Evolutionary conservation across 2,329 filamentous ascomycete genomes (phyloP), one percentile per base, ranked within the genome.

Genomic region (Clathrospora elynae): DNA sequence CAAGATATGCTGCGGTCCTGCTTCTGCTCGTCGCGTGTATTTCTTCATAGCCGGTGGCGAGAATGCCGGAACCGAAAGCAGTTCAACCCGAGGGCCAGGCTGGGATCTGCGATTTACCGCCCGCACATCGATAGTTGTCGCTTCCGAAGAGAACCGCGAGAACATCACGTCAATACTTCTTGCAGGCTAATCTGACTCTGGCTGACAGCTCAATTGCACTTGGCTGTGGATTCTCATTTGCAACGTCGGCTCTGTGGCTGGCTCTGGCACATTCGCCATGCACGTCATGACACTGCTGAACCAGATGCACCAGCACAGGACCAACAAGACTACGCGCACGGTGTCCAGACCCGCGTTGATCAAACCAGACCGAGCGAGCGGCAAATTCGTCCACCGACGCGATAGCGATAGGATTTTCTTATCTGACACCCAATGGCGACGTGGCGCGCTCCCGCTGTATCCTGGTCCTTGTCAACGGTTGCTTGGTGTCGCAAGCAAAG

Each of bases 311-410:
- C 32, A 35, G 33, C 29, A 12, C 13, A 18, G 42, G 24, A 14
- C 9, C 10, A 35, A 30, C 25, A 37, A 16, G 17, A 4, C 10
- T 5, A 24, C 35, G 28, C 37, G 31, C 34, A 37, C 42, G 46
- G 50, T 31, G 40, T 37, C 34, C 43, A 38, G 46, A 42, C 48
- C 55, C 50, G 51, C 46, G 61, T 38, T 61, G 61, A 63, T 67
- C 62, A 65, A 62, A 57, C 57, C 49, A 49, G 57, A 49, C 47
- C 51, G 48, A 53, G 48, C 42, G 50, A 46, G 53, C 48, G 40
- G 46, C 44, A 45, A 48, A 41, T 43, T 42, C 24, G 32, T 46
- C 47, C 50, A 46, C 55, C 43, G 51, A 46, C 48, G 46, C 50
- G 53, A 62, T 59, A 51, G 49, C 57, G 59, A 53, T 42, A 25